Conservation (phyloP, 768 basidiomycete species). For the Russula lepida region DNA sequence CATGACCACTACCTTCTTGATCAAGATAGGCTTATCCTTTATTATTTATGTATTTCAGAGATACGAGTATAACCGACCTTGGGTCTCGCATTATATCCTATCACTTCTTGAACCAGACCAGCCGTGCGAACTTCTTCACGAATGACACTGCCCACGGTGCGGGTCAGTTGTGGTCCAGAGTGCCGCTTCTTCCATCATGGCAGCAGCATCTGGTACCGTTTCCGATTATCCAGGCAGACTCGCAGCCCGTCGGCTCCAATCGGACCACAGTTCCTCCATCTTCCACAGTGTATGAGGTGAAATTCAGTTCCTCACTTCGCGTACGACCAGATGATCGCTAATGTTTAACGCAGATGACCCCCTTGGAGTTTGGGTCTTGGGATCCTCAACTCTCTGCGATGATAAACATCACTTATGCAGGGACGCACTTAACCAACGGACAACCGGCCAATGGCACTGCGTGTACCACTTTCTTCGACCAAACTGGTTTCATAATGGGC, state of each 20-base stretch:
- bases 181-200: conserved; percentile 45
- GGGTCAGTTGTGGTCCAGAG: conserved; percentile 58
- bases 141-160: conserved; percentile 56
- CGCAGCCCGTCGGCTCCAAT: conserved; percentile 40
- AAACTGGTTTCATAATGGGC: conserved; percentile 66
- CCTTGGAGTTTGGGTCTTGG: conserved; percentile 65
- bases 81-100: conserved; percentile 61
- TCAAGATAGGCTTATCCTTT: not conserved
- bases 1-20: not conserved
- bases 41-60: conserved; percentile 29
- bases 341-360: conserved; percentile 37
- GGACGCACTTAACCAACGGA: conserved; percentile 56
- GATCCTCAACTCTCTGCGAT: conserved; percentile 69
- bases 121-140: conserved; percentile 49
- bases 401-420: conserved; percentile 51
- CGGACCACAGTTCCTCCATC: conserved; percentile 34
- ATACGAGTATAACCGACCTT: conserved; percentile 59
- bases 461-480: conserved; percentile 71
- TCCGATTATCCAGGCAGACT: conserved; percentile 56
- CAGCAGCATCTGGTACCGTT: conserved; percentile 47
- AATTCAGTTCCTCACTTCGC: conserved; percentile 13
- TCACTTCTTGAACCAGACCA: conserved; percentile 58
- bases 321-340: not conserved
- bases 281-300: conserved; percentile 52
- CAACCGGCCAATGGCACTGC: conserved; percentile 42